Evolutionary conservation across 2,329 filamentous ascomycete species (phyloP).

Genomic region (Endothia cerciana): DNA sequence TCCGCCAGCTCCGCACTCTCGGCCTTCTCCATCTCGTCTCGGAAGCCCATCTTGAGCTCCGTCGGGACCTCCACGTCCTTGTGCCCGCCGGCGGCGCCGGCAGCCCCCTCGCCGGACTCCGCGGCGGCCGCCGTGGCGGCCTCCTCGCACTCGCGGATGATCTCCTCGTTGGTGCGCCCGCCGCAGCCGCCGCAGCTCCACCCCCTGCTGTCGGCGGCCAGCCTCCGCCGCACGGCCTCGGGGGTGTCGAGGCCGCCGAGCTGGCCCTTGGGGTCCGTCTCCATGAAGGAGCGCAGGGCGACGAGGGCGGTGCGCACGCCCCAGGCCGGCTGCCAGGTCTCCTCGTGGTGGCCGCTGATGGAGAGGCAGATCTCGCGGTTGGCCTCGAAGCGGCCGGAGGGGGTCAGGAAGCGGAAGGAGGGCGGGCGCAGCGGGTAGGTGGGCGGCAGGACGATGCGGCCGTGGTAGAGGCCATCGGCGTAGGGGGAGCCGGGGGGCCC

Average conservation of each 20-base stretch:
- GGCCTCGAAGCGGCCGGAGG: slow-evolving; percentile 89
- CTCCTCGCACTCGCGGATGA: slow-evolving; percentile 72
- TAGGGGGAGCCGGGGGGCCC: slow-evolving; percentile 84
- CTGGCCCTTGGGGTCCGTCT: slow-evolving; percentile 84
- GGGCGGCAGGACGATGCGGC: slow-evolving; percentile 87
- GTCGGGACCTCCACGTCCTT: slow-evolving; percentile 54
- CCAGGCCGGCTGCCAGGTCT: slow-evolving; percentile 99
- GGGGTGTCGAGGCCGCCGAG: slow-evolving; percentile 84
- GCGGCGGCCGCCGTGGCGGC: slow-evolving; percentile 46
- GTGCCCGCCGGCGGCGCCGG: slow-evolving; percentile 33
- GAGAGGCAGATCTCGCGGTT: slow-evolving; percentile 96
- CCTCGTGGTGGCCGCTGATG: slow-evolving; percentile 94
- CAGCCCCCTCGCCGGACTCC: slow-evolving; percentile 28
- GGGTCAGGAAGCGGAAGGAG: slow-evolving; percentile 93
- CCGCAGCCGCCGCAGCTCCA: slow-evolving; percentile 78
- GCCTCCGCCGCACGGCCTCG: slow-evolving; percentile 65
- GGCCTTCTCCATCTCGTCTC: slow-evolving; percentile 66
- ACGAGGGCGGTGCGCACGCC: slow-evolving; percentile 87
- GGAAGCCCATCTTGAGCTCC: slow-evolving; percentile 69
- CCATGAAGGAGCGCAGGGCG: slow-evolving; percentile 87
- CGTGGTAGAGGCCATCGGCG: slow-evolving; percentile 86
- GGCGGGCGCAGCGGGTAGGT: slow-evolving; percentile 91
- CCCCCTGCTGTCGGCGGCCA: slow-evolving; percentile 67
- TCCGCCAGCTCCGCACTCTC: slow-evolving; percentile 58
- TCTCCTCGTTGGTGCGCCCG: slow-evolving; percentile 70